Base-by-base conservation (phyloP, 495 filamentous ascomycete genomes). In the Annulohypoxylon maeteangense region DNA sequence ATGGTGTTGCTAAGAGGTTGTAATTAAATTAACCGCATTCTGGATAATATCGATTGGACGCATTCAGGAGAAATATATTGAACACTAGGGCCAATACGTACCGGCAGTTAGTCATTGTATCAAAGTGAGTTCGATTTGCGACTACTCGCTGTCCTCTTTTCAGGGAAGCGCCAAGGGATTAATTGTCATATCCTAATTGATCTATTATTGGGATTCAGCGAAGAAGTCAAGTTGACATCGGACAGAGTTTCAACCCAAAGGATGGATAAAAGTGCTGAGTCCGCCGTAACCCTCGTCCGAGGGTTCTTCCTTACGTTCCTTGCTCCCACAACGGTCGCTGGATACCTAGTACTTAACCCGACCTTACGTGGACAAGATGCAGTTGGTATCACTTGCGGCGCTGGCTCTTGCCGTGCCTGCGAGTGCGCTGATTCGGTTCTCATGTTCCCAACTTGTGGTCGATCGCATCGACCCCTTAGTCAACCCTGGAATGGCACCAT, bases 391-490 rank as follows among this genome's bases (percentile, higher is more conserved):
- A 18, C 63, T 80, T 57, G 44, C 71, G 16, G 62, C 74, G 48
- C 62, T 81, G 65, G 78, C 72, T 45, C 51, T 79, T 34, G 77
- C 69, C 32, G 68, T 62, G 68, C 77, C 71, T 22, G 53, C 74
- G 53, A 77, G 23, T 31, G 80, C 78, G 53, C 61, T 81, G 14
- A 74, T 81, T 53, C 72, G 79, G 50, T 80, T 80, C 59, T 71
- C 71, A 18, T 80, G 78, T 62, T 76, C 78, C 20, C 78, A 80
- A 34, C 68, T 80, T 6, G 74, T 75, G 14, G 59, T 75, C 27
- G 72, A 80, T 22, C 75, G 78, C 29, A 72, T 80, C 51, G 78
- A 80, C 56, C 78, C 78, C 1, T 20, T 80, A 29, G 76, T 80
- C 38, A 78, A 75, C 62, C 78, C 78, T 11, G 78, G 78, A 7